Base-by-base conservation (phyloP, 805 yeast genomes). In the Yamadazyma phyllophila region DNA sequence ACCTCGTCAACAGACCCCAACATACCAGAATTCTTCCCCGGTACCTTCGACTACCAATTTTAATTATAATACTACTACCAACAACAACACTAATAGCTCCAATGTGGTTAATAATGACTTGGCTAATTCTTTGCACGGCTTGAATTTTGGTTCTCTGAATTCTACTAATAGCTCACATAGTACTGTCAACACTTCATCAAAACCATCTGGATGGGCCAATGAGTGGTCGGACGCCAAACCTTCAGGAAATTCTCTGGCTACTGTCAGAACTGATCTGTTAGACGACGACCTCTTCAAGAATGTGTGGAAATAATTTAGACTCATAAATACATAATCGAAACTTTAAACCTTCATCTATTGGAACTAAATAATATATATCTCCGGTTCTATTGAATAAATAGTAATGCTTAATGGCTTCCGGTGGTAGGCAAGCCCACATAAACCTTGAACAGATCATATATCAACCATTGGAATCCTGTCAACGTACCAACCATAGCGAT, bases 401-500 rank as follows among this genome's bases (percentile, higher is more conserved):
- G 24, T 20, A 6, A 20, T 20, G 24, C 24, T 35, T 45, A 51
- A 43, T 51, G 52, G 26, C 52, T 47, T 55, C 98, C 98, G 24
- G 96, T 86, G 32, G 98, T 91, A 60, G 98, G 98, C 57, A 92
- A 78, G 6, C 99, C 99, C 48, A 89, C 81, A 57, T 81, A 80
- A n/a, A 90, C 95, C 73, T 92, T 92, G 78, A 92, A 92, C 7
- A 96, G 86, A 67, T 94, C 99, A 72, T 92, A 92, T 51, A 94
- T 79, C 62, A 92, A 78, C 98, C 98, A 92, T 74, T 92, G 99
- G 78, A 86, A 80, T 51, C 97, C 97, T 24, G 98, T 94, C 66
- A 92, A 78, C 7, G 98, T 92, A 74, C 98, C 98, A 65, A 94
- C 82, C 99, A 94, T 92, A 50, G 90, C 79, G 57, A 92, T 91